These are phyloP conservation scores for Bryum argenteum DNA, from an alignment of 225 moss, liverwort and hornwort genomes.

Conservation along the genomic window DNA sequence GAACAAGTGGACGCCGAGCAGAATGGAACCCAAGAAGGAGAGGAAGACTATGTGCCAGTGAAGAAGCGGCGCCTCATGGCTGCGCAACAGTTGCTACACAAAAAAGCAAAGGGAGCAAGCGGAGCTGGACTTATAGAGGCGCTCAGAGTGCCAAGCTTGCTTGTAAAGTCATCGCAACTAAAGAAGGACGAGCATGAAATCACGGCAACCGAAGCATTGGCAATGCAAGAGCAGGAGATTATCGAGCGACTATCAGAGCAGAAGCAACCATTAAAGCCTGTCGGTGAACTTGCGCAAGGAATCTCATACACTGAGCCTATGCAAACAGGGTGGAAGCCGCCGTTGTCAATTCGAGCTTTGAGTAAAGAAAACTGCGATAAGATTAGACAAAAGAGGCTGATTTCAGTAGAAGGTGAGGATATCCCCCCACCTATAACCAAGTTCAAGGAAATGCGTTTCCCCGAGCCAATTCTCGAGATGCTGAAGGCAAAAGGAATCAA, in stretches of 20 bases:
- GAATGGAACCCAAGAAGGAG: too few species aligned
- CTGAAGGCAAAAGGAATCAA: conserved; percentile 52
- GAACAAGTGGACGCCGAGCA: too few species aligned
- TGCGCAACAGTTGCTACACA: too few species aligned
- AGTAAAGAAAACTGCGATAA: conserved; percentile 43
- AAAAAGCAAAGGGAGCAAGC: too few species aligned
- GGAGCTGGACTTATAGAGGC: too few species aligned
- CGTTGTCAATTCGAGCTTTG: conserved; percentile 33
- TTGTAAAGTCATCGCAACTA: conserved; percentile 55
- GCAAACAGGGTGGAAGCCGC: conserved; percentile 56
- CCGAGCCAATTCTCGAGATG: conserved; percentile 42
- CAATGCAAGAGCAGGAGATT: conserved; percentile 50
- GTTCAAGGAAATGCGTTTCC: conserved; percentile 56
- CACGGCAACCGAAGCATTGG: conserved; percentile 47
- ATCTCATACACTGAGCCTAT: conserved; percentile 56
- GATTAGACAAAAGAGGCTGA: conserved; percentile 48
- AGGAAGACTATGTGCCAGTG: too few species aligned
- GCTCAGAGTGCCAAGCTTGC: conserved; percentile 51
- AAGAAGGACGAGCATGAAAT: conserved; percentile 61
- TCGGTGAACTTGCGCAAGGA: conserved; percentile 49
- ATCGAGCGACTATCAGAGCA: conserved; percentile 55
- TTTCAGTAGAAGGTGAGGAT: conserved; percentile 52
- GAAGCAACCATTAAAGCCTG: conserved; percentile 40
- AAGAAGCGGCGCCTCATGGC: too few species aligned
- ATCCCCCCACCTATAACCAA: conserved; percentile 45